These are phyloP conservation scores for Leccinum griseonigrum DNA, from an alignment of 1,284 basidiomycete genomes.

Conservation along the genomic window DNA sequence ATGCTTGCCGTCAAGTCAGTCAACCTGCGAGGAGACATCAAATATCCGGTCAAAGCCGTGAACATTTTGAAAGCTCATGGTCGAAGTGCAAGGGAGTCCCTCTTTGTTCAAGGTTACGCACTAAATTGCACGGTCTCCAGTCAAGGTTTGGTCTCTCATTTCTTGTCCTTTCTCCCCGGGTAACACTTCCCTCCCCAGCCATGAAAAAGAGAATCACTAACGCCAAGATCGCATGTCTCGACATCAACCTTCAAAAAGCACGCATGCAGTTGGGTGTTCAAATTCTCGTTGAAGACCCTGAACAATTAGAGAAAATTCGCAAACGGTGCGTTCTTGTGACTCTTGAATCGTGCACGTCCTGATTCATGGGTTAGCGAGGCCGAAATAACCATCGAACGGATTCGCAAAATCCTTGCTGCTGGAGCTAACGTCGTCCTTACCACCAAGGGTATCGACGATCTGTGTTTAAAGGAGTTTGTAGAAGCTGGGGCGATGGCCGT, in stretches of 20 bases:
- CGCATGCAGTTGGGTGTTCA: conserved; percentile 99
- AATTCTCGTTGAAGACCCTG: conserved; percentile 96
- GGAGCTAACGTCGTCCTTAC: conserved; percentile 98
- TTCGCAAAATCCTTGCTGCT: conserved; percentile 93
- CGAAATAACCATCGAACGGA: conserved; percentile 95
- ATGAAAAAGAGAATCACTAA: conserved; percentile 95
- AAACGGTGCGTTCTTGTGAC: conserved; percentile 59
- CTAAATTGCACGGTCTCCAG: conserved; percentile 98
- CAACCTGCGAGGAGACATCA: conserved; percentile 93
- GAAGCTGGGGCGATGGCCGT: conserved; percentile 99
- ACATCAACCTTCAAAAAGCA: conserved; percentile 97
- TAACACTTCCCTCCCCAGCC: conserved; percentile 47
- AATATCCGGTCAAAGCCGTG: conserved; percentile 99
- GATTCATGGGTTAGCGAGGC: conserved; percentile 63
- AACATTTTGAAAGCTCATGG: conserved; percentile 99
- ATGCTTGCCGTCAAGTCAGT: conserved; percentile 98
- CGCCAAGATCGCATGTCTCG: conserved; percentile 98
- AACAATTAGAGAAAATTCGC: conserved; percentile 96
- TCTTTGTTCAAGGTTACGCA: conserved; percentile 96
- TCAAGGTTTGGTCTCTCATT: conserved; percentile 63
- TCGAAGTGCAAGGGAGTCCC: conserved; percentile 90
- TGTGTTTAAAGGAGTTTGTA: conserved; percentile 98
- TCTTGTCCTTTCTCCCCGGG: background rate
- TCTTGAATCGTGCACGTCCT: conserved; percentile 1
- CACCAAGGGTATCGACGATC: conserved; percentile 98